Conservation (phyloP, 225 moss, liverwort and hornwort species). For the Marchantia polymorpha region DNA sequence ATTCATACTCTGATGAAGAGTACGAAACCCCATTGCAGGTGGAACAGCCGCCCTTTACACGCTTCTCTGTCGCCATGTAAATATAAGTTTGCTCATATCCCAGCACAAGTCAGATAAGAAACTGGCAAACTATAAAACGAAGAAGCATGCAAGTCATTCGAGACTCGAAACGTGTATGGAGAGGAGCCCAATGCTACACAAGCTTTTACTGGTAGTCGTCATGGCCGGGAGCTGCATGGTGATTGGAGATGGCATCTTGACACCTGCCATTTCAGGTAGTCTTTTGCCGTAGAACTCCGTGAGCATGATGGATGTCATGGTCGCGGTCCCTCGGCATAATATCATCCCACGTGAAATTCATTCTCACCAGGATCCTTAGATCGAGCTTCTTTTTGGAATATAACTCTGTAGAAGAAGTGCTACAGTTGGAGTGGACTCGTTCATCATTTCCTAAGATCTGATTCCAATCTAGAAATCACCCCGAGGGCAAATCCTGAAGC, state of each 20-base stretch:
- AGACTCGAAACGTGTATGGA: conserved; percentile 29
- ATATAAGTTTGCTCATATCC: conserved; percentile 45
- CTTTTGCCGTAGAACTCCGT: conserved; percentile 6
- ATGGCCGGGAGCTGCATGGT: conserved; percentile 54
- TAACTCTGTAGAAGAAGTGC: too few species aligned
- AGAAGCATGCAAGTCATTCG: conserved; percentile 17
- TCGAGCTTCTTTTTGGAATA: too few species aligned
- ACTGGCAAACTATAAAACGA: conserved; percentile 41
- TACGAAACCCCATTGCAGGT: conserved; percentile 22
- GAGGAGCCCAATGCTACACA: conserved; percentile 23
- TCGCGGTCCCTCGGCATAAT: too few species aligned
- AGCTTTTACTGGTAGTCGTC: conserved; percentile 34
- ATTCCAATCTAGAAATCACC: too few species aligned
- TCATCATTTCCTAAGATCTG: too few species aligned
- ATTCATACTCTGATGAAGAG: too few species aligned
- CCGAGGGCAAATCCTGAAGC: not conserved
- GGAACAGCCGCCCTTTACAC: conserved; percentile 47
- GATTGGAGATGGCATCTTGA: conserved; percentile 53
- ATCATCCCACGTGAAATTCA: not conserved
- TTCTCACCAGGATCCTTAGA: too few species aligned
- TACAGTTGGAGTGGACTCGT: too few species aligned
- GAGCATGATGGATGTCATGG: not conserved
- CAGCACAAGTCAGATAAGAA: conserved; percentile 43
- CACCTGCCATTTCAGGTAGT: conserved; percentile 53
- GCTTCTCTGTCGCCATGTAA: conserved; percentile 47